Base-by-base conservation (phyloP, 352 stramenopile genomes). In the Globisporangium echinulatum region DNA sequence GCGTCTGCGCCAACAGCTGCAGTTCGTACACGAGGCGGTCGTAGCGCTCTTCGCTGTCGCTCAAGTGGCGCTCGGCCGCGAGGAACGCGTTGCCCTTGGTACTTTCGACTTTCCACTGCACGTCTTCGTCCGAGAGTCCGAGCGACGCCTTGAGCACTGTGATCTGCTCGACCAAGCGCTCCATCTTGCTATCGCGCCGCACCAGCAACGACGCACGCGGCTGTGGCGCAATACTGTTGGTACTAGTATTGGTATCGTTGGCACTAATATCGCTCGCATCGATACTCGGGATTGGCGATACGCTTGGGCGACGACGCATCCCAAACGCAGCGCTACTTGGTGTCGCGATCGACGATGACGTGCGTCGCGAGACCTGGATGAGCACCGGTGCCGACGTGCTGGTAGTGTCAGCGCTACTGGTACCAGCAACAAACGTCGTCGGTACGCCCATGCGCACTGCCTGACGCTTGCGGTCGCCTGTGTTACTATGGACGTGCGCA, bases 41-140 rank as follows among this genome's bases (percentile, higher is more conserved):
- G 48, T 89, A 90, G 11, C 72, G 72, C 60, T 90, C 82, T 49
- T 92, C 82, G 25, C 77, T 75, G 11, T 74, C 69, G 47, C 54
- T 58, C 17, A 89, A 57, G 38, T 85, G 75, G 0, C 63, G 61
- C 58, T 89, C 81, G 1, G 80, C 80, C 19, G 78, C 74, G 2
- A 88, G 56, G 63, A 84, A 92, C 13, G 79, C 79, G 48, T 92
- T 92, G 2, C 78, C 78, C 50, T 88, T 85, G 17, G 79, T 62
- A 52, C 77, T 88, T 52, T 92, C 80, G 36, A 92, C 76, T 59
- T 88, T 87, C 82, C 80, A 92, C 49, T 85, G 70, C 37, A 92
- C 68, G 17, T 92, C 82, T 67, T 92, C 82, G 11, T 92, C 82
- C 8, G 77, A 87, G 17, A 92, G 71, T 4, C 82, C 82, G 4